Percentiles rank a stretch among this genome's conserved stretches.
Evolutionary conservation across 768 basidiomycete species (phyloP).

Genomic region (Lanmaoa pseudosensibilis): DNA sequence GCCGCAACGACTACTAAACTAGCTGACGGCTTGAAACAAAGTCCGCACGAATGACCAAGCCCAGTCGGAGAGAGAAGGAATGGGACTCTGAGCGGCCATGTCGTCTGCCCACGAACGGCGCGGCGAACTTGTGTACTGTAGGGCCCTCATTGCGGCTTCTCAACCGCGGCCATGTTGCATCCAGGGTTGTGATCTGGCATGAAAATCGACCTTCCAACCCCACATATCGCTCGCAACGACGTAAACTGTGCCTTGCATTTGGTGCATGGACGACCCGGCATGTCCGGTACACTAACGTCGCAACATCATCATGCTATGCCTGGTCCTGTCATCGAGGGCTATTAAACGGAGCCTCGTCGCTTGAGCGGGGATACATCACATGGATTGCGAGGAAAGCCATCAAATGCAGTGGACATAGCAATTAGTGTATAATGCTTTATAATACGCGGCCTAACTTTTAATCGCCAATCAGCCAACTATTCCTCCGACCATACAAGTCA

Average conservation of each 20-base stretch:
- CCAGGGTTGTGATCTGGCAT: constrained; percentile 1
- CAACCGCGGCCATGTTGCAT: constrained; percentile 6
- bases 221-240: neutral
- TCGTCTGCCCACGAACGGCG: no score
- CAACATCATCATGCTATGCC: neutral
- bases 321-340: neutral
- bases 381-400: constrained; percentile 22
- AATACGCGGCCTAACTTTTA: constrained; percentile 11
- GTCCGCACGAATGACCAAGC: neutral
- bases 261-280: no score
- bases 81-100: neutral
- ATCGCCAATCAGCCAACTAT: neutral
- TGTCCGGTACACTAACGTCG: no score
- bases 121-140: neutral
- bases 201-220: neutral
- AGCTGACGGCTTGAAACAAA: constrained; percentile 9
- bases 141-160: no score
- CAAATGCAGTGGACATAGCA: constrained; percentile 24
- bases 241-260: constrained; percentile 9
- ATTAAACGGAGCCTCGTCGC: neutral
- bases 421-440: constrained; percentile 20
- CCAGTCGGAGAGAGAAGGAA: neutral
- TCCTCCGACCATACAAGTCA: neutral
- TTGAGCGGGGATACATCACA: constrained; percentile 32
- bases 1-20: constrained; percentile 20